Conservation (phyloP, 1,284 basidiomycete species). For the Trametes sp. region DNA sequence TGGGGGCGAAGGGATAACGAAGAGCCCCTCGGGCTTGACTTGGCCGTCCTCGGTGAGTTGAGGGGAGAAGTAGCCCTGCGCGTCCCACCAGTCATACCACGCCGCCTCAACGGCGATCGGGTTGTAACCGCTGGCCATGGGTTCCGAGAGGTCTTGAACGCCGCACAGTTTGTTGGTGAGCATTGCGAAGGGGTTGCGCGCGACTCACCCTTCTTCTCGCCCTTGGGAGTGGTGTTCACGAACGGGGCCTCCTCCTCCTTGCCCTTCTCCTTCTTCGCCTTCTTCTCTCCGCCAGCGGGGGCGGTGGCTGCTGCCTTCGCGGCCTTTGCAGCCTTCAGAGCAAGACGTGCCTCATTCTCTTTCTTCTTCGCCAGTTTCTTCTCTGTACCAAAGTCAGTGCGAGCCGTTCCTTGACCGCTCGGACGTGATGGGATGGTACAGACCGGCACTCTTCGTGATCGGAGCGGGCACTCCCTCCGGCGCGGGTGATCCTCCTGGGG, state of each 20-base stretch:
- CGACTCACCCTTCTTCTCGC: conserved; percentile 86
- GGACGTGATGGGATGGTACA: conserved; percentile 12
- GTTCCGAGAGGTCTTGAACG: conserved; percentile 79
- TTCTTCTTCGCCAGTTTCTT: conserved; percentile 59
- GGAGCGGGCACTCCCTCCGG: conserved; percentile 28
- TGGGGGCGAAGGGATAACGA: conserved; percentile 93
- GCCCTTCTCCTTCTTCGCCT: conserved; percentile 79
- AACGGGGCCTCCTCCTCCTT: conserved; percentile 75
- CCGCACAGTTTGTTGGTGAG: neutral
- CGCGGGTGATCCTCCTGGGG: conserved; percentile 26
- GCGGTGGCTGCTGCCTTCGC: conserved; percentile 57
- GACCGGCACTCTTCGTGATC: conserved; percentile 44
- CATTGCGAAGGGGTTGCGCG: neutral
- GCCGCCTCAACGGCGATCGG: conserved; percentile 94
- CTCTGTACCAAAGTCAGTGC: conserved; percentile 14
- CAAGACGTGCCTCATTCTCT: conserved; percentile 61
- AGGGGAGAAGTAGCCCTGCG: conserved; percentile 91
- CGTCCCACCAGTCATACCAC: conserved; percentile 99
- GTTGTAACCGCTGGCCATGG: conserved; percentile 93
- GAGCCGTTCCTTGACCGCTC: too few relatives aligned
- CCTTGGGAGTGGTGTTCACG: conserved; percentile 87
- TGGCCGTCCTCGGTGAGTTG: conserved; percentile 66
- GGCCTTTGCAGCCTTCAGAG: conserved; percentile 82
- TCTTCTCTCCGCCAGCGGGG: conserved; percentile 62
- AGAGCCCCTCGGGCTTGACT: conserved; percentile 69